These are phyloP conservation scores for Lentithecium fluviatile DNA, from an alignment of 495 filamentous ascomycete genomes.

Conservation along the genomic window DNA sequence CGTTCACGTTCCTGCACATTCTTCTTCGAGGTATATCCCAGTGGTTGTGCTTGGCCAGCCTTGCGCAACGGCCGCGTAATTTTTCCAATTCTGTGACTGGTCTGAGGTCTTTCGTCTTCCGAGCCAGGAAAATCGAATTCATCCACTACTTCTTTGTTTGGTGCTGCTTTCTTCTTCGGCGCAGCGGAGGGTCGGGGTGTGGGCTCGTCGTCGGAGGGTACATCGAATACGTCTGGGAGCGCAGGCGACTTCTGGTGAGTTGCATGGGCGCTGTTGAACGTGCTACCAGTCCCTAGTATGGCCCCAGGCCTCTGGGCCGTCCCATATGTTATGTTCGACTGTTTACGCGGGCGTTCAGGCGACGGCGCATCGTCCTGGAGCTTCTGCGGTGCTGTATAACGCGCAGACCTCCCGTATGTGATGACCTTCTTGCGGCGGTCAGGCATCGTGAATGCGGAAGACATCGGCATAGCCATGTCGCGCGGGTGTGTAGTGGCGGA, in stretches of 20 bases:
- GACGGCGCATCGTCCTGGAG: slow-evolving; percentile 20
- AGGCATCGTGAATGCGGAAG: slow-evolving; percentile 20
- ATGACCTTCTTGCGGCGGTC: slow-evolving; percentile 29
- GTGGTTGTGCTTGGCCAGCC: background rate
- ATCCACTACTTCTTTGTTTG: slow-evolving; percentile 1
- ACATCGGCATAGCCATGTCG: slow-evolving; percentile 24
- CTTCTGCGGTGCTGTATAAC: slow-evolving; percentile 5
- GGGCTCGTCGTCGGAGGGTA: slow-evolving; percentile 47
- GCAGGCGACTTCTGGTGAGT: slow-evolving; percentile 1
- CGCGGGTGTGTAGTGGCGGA: background rate
- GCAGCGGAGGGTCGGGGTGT: background rate
- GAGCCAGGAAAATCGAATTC: slow-evolving; percentile 41
- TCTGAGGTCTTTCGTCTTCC: slow-evolving; percentile 30
- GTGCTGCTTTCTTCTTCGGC: slow-evolving; percentile 4
- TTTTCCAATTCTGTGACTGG: slow-evolving; percentile 2
- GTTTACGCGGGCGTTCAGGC: slow-evolving; percentile 29
- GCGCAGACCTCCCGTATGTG: slow-evolving; percentile 38
- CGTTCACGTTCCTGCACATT: background rate
- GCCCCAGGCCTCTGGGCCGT: background rate
- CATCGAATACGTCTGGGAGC: slow-evolving; percentile 26
- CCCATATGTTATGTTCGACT: background rate
- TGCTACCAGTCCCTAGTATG: background rate
- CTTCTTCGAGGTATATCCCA: background rate
- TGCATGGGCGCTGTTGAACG: background rate
- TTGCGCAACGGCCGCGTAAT: slow-evolving; percentile 8